Base-by-base conservation (phyloP, 129 eudicot species). In the Flaveria ramosissima region DNA sequence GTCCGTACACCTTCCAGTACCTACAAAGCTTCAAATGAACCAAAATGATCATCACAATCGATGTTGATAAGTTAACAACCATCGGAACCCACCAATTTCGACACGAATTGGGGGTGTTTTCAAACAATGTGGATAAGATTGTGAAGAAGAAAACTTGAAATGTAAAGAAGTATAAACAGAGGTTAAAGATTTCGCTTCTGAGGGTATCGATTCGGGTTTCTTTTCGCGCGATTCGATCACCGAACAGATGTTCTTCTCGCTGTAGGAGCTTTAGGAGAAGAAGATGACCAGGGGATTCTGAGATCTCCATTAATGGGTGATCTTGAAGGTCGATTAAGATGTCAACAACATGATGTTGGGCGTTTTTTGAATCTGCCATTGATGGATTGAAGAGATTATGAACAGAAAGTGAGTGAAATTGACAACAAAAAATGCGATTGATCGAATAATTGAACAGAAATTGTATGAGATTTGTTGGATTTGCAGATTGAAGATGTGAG, bases 221-320 rank as follows among this genome's bases (percentile, higher is more conserved):
- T 76, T 82, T 88, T 1, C 46, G 30, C 2, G 91, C 36, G 4
- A 88, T 83, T 32, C 82, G 43, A 3, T 81, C 80, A 16, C 91
- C 82, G 41, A 80, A 84, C 3, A 90, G 77, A 50, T 90, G 88
- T 68, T 93, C 95, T 80, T 93, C 88, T 64, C 97, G 68, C 46
- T 93, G 96, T 91, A 89, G 87, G 4, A 93, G 96, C 80, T 90
- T 93, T 68, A 93, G 84, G 11, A 93, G 92, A 2, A 93, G 73
- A 46, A 93, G 89, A 57, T 93, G 98, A 68, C 96, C 98, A 9
- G 96, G 98, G 72, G 92, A 88, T 24, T 82, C 71, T 0, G 98
- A 92, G 75, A 92, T 92, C 75, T 93, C 98, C 86, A 83, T 83
- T 75, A 93, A 56, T 7, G 98, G 98, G 84, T 93, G 98, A 75